Percentiles rank a stretch among this genome's conserved stretches.
phyloP scores from a whole-genome alignment of 352 stramenopile species.

The Phytopythium sindhum region DNA sequence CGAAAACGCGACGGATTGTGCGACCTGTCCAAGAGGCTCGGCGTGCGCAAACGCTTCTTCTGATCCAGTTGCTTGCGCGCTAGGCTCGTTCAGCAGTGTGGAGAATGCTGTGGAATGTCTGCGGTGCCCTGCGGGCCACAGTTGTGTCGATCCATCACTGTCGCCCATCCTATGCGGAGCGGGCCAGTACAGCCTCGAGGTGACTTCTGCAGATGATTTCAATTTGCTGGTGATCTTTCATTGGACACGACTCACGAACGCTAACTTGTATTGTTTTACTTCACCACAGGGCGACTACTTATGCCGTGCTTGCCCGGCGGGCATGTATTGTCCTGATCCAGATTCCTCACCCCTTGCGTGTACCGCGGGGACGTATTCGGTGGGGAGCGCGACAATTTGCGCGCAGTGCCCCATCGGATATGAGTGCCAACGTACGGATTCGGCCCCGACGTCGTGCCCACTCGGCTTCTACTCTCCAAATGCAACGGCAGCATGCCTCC shows the following conservation, averaged over 20 bases:
- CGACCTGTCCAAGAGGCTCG: conserved; percentile 40
- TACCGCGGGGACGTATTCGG: conserved; percentile 64
- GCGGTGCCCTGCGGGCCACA: neutral
- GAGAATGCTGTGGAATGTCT: neutral
- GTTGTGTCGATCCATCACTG: neutral
- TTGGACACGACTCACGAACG: neutral
- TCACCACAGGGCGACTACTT: neutral
- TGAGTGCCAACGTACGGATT: conserved; percentile 27
- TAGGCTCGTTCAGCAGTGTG: neutral
- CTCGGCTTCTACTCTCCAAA: conserved; percentile 18
- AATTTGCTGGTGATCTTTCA: neutral
- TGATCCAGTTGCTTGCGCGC: neutral
- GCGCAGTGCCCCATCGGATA: conserved; percentile 79
- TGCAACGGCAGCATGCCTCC: neutral
- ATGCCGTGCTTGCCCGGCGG: conserved; percentile 43
- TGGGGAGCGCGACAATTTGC: conserved; percentile 35
- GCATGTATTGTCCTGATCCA: conserved; percentile 64
- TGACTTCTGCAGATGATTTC: neutral
- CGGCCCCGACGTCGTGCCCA: conserved; percentile 33
- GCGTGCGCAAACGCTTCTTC: conserved; percentile 14
- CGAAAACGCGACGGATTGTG: neutral
- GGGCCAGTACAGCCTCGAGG: conserved; percentile 1
- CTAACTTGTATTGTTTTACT: neutral
- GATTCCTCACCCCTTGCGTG: conserved; percentile 33
- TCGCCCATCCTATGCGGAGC: neutral